Percentiles rank a stretch among this genome's conserved stretches.
These are phyloP conservation scores for Jimgerdemannia flammicorona DNA, from an alignment of 192 early-diverging fungal species.

Conservation along the genomic window DNA sequence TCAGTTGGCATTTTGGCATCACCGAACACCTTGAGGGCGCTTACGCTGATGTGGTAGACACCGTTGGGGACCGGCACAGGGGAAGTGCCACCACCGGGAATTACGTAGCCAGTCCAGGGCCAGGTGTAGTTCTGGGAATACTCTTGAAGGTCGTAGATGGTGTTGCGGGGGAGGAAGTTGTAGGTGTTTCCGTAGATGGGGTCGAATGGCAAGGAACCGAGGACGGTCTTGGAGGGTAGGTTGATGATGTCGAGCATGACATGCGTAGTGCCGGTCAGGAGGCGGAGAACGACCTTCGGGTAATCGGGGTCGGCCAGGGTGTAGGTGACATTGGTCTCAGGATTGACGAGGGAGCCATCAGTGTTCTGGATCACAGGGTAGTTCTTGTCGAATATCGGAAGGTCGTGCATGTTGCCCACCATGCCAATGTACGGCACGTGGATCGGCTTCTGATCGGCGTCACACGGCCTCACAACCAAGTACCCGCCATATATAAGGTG, in stretches of 20 bases:
- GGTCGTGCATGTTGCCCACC: constrained; percentile 29
- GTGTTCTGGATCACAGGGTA: constrained; percentile 17
- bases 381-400: constrained; percentile 34
- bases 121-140: not conserved
- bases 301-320: not conserved
- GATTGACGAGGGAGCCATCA: not conserved
- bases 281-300: constrained; percentile 8
- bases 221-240: not conserved
- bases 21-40: constrained; percentile 24
- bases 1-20: constrained; percentile 9
- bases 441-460: constrained; percentile 16
- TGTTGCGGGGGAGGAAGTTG: constrained; percentile 16
- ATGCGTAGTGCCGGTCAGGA: constrained; percentile 21
- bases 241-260: constrained; percentile 15
- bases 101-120: constrained; percentile 22
- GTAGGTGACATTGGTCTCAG: not conserved
- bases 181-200: not conserved
- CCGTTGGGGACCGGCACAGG: constrained; percentile 13
- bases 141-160: not conserved
- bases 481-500: constrained; percentile 44
- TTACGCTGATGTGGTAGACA: constrained; percentile 16
- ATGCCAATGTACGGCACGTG: constrained; percentile 45
- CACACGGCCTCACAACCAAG: constrained; percentile 25
- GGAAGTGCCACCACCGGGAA: constrained; percentile 6
- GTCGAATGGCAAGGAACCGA: constrained; percentile 15